Evolutionary conservation across 441 rosid genomes (phyloP).

Genomic region (Euphorbia celastroides): DNA sequence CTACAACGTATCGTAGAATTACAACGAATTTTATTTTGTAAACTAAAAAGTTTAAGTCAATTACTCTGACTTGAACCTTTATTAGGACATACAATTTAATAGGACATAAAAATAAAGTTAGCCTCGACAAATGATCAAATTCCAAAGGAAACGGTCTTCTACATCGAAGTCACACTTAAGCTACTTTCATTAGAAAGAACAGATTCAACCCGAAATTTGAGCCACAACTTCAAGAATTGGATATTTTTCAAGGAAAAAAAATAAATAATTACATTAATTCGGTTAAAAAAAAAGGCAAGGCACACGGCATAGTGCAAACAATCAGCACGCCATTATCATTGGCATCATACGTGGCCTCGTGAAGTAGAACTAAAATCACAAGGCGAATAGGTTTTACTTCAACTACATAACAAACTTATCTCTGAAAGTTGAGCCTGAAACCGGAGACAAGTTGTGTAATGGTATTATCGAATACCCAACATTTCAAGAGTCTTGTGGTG

Average conservation of each 20-base stretch:
- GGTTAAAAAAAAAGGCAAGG: not conserved
- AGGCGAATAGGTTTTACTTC: constrained; percentile 15
- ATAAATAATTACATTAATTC: not conserved
- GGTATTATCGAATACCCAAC: too few species aligned
- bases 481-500: constrained; percentile 72
- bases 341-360: constrained; percentile 22
- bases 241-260: not conserved
- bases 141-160: too few species aligned
- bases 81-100: too few species aligned
- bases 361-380: constrained; percentile 34
- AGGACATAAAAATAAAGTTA: too few species aligned
- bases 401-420: constrained; percentile 16
- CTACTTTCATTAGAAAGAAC: not conserved
- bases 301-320: constrained; percentile 8
- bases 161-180: not conserved
- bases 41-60: too few species aligned
- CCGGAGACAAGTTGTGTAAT: constrained; percentile 26
- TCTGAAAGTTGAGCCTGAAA: constrained; percentile 23
- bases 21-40: too few species aligned
- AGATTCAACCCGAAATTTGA: not conserved
- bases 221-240: not conserved
- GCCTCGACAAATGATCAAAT: too few species aligned
- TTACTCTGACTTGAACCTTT: too few species aligned
- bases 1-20: too few species aligned
- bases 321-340: constrained; percentile 28